Evolutionary conservation across 2,329 filamentous ascomycete genomes (phyloP), one percentile per base, ranked within the genome.

Genomic region (Cytospora leucostoma): DNA sequence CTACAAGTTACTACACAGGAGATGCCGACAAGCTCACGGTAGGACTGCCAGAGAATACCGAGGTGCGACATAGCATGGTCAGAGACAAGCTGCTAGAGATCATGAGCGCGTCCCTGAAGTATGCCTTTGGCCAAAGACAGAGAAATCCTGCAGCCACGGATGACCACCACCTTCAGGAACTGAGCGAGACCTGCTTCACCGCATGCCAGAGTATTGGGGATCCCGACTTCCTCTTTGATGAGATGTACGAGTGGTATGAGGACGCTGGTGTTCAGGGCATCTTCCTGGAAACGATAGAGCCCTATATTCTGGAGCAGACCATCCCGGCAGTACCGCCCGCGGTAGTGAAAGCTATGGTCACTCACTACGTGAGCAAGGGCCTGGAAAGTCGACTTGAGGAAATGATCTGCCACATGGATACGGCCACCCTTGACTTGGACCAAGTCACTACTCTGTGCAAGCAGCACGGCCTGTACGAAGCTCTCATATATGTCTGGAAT

Each of bases 401-500:
- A 75, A 90, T 98, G 74, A 90, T 99, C 37, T 98, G 94, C 74
- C 89, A 94, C 67, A 89, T 99, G 77, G 90, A 97, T 70, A 96
- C 94, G 1, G 81, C 86, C 15, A 97, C 93, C 0, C 88, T 99
- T 72, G 96, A 99, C 73, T 88, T 99, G 68, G 94, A 99, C 73
- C 92, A 98, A 75, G 87, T 96, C 63, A 97, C 94, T 0, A 84
- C 85, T 13, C 81, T 99, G 32, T 99, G 95, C 82, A 96, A 95
- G 74, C 89, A 94, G 72, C 88, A 98, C 74, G 87, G 90, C 68
- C 83, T 99, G 4, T 99, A 97, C 72, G 96, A 99, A 75, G 96
- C 95, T 2, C 84, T 97, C 62, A 93, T 96, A 51, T 97, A 98
- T 73, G 91, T 99, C 61, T 99, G 95, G 95, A 98, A 96, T 65